A percentile compares a stretch with the other conserved stretches of the same genome.
Conservation (phyloP, 176 grass and related monocot genomes). For the Bolboschoenus planiculmis region DNA sequence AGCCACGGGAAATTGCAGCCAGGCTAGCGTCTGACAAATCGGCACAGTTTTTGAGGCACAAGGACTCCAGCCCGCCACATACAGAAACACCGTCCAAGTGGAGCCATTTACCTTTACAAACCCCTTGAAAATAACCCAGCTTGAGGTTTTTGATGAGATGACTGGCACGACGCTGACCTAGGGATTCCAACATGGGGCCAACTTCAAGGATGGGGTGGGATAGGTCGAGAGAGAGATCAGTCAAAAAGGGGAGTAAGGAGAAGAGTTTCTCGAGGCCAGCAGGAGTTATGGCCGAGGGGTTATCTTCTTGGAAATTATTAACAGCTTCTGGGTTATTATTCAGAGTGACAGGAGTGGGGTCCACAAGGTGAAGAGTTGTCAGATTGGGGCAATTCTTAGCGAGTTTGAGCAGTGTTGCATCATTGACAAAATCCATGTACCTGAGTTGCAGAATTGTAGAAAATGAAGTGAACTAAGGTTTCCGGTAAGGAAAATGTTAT, state of each 20-base stretch:
- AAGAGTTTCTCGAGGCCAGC: constrained; percentile 57
- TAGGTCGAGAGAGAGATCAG: constrained; percentile 72
- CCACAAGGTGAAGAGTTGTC: constrained; percentile 51
- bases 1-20: constrained; percentile 58
- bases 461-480: not conserved
- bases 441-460: not conserved
- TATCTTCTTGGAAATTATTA: constrained; percentile 12
- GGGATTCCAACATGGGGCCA: constrained; percentile 49
- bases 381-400: constrained; percentile 52
- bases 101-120: constrained; percentile 62
- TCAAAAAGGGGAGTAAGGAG: constrained; percentile 41
- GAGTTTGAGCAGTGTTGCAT: constrained; percentile 44
- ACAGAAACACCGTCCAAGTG: constrained; percentile 83
- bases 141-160: constrained; percentile 50
- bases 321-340: constrained; percentile 37
- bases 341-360: constrained; percentile 38
- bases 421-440: constrained; percentile 55
- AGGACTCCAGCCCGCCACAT: constrained; percentile 60
- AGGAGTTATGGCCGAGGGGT: constrained; percentile 48
- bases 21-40: constrained; percentile 77
- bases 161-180: constrained; percentile 40
- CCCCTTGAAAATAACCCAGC: constrained; percentile 66
- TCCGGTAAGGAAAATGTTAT: too few species aligned
- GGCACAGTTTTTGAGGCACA: constrained; percentile 59
- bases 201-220: constrained; percentile 56